Evolutionary conservation across 371 early-diverging fungal genomes (phyloP).

Genomic region (Mucor ambiguus): DNA sequence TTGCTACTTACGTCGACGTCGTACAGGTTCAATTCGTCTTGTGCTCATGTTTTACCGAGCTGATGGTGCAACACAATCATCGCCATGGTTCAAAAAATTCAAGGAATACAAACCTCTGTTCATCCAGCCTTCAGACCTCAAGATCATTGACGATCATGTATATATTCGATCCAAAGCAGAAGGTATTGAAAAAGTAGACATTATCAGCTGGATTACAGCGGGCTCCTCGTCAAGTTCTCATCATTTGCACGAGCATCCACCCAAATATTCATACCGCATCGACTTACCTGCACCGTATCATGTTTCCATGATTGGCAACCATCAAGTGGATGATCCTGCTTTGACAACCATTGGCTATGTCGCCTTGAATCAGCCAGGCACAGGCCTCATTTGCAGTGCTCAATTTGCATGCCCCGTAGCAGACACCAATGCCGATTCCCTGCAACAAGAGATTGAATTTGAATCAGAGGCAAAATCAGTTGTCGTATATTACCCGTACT

Average conservation of each 20-base stretch:
- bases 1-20: constrained; percentile 22
- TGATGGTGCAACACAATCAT: not conserved
- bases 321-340: constrained; percentile 12
- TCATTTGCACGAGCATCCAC: not conserved
- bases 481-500: constrained; percentile 36
- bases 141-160: constrained; percentile 13
- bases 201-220: constrained; percentile 13
- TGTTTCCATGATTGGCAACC: not conserved
- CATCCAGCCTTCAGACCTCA: constrained; percentile 18
- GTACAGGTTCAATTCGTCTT: constrained; percentile 23
- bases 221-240: not conserved
- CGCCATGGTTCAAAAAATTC: constrained; percentile 14
- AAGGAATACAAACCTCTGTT: constrained; percentile 23
- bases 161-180: constrained; percentile 18
- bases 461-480: constrained; percentile 26
- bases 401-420: constrained; percentile 14
- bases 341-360: constrained; percentile 13
- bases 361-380: constrained; percentile 11
- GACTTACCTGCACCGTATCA: constrained; percentile 6
- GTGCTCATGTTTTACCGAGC: constrained; percentile 19
- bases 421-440: constrained; percentile 11
- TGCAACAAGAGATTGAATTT: constrained; percentile 29
- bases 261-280: constrained; percentile 8
- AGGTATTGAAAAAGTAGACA: constrained; percentile 19
- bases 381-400: constrained; percentile 19